These are phyloP conservation scores for Ceratocystis destructans DNA, from an alignment of 2,329 filamentous ascomycete species.

Conservation along the genomic window DNA sequence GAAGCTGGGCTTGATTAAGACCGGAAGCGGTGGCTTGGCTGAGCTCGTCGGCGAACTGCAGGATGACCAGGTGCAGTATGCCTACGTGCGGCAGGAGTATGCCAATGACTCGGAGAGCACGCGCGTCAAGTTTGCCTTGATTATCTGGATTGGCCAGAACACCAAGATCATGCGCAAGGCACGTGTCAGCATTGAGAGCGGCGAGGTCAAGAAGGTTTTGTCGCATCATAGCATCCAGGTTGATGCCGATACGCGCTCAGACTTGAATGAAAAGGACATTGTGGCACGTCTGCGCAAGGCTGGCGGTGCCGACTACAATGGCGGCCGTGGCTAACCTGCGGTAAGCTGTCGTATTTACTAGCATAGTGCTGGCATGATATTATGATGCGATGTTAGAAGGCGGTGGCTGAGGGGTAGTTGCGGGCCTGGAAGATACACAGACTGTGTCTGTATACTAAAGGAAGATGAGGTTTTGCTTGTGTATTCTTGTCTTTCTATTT, in stretches of 20 bases:
- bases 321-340: slow-evolving; percentile 37
- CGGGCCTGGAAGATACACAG: neutral
- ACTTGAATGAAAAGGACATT: slow-evolving; percentile 49
- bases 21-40: slow-evolving; percentile 45
- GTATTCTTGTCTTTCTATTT: slow-evolving; percentile 7
- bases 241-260: slow-evolving; percentile 44
- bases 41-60: slow-evolving; percentile 46
- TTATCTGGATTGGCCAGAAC: slow-evolving; percentile 53
- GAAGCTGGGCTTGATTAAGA: slow-evolving; percentile 41
- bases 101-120: slow-evolving; percentile 57
- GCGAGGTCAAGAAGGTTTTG: slow-evolving; percentile 49
- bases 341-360: neutral
- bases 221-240: slow-evolving; percentile 52
- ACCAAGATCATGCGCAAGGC: slow-evolving; percentile 59
- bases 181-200: slow-evolving; percentile 52
- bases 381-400: too few relatives aligned
- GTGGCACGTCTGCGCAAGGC: slow-evolving; percentile 48
- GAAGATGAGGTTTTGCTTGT: neutral
- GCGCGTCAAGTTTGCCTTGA: slow-evolving; percentile 53
- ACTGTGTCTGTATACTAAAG: neutral
- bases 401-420: neutral
- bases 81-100: slow-evolving; percentile 52
- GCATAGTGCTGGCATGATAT: neutral
- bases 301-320: slow-evolving; percentile 59
- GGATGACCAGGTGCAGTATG: slow-evolving; percentile 49